Percentiles rank a stretch among this genome's conserved stretches.
Conservation (phyloP, 176 grass and related monocot genomes). For the Stipa capillata region DNA sequence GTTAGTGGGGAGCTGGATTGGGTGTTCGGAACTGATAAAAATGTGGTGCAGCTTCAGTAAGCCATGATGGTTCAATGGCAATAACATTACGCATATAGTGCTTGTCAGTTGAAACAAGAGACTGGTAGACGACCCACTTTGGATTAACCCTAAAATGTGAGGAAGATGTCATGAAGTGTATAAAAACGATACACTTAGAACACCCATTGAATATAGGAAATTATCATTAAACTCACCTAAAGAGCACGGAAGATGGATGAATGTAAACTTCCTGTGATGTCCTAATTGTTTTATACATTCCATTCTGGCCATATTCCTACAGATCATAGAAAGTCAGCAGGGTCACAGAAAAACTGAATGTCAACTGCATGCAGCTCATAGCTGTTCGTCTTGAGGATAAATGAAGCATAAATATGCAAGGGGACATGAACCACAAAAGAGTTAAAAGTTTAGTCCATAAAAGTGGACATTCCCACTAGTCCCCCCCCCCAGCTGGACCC, state of each 20-base stretch:
- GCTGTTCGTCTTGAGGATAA: background rate
- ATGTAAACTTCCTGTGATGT: conserved; percentile 96
- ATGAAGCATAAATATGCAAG: background rate
- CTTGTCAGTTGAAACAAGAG: conserved; percentile 89
- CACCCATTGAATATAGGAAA: background rate
- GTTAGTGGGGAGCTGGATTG: conserved; percentile 62
- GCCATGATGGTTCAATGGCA: conserved; percentile 91
- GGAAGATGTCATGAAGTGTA: background rate
- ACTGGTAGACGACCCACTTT: conserved; percentile 92
- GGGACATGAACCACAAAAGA: background rate
- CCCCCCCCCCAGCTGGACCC: too few species aligned
- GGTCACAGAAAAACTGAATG: background rate
- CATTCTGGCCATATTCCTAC: conserved; percentile 87
- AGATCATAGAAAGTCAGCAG: conserved; percentile 9
- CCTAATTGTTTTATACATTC: conserved; percentile 87
- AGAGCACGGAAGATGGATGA: conserved; percentile 96
- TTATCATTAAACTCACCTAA: conserved; percentile 47
- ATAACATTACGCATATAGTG: conserved; percentile 94
- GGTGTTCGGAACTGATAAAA: conserved; percentile 73
- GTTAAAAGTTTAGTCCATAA: conserved; percentile 5
- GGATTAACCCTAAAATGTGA: conserved; percentile 78
- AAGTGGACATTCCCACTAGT: too few species aligned
- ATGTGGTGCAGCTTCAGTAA: conserved; percentile 89
- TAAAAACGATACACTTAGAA: background rate
- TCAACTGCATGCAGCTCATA: background rate